Evolutionary conservation across 805 yeast species (phyloP).

Genomic region (Dipodascopsis uninucleata): DNA sequence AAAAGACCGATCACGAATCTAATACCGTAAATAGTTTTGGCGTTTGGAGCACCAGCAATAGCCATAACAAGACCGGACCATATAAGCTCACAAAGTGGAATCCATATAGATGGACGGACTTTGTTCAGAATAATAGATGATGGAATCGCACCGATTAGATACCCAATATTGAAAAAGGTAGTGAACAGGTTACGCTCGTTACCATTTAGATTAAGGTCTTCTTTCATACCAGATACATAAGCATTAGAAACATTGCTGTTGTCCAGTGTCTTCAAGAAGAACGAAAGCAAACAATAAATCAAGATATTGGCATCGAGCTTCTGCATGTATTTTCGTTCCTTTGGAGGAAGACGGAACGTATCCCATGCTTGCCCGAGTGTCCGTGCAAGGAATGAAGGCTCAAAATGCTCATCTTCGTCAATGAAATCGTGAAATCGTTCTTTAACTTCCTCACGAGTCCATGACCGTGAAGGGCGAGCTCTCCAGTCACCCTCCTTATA

Average conservation of each 20-base stretch:
- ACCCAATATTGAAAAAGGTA: constrained; percentile 59
- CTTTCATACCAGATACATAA: constrained; percentile 61
- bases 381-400: constrained; percentile 7
- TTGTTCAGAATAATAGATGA: constrained; percentile 34
- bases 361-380: constrained; percentile 26
- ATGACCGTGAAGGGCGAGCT: constrained; percentile 2
- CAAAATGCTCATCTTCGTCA: constrained; percentile 6
- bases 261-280: constrained; percentile 55
- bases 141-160: constrained; percentile 40
- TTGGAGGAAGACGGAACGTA: constrained; percentile 29
- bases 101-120: constrained; percentile 31
- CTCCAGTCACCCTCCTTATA: constrained; percentile 16
- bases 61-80: constrained; percentile 27
- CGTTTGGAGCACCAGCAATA: too few species aligned
- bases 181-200: constrained; percentile 55
- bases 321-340: constrained; percentile 35
- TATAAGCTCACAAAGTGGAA: constrained; percentile 31
- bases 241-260: constrained; percentile 59
- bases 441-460: constrained; percentile 14
- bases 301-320: constrained; percentile 39
- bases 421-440: constrained; percentile 12
- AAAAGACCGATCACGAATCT: constrained; percentile 19
- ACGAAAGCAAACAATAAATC: constrained; percentile 38
- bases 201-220: constrained; percentile 53
- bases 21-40: constrained; percentile 20